A percentile compares a stretch with the other conserved stretches of the same genome.
These are phyloP conservation scores for Fraxinus latifolia DNA, from an alignment of 305 asterid species.

Conservation along the genomic window DNA sequence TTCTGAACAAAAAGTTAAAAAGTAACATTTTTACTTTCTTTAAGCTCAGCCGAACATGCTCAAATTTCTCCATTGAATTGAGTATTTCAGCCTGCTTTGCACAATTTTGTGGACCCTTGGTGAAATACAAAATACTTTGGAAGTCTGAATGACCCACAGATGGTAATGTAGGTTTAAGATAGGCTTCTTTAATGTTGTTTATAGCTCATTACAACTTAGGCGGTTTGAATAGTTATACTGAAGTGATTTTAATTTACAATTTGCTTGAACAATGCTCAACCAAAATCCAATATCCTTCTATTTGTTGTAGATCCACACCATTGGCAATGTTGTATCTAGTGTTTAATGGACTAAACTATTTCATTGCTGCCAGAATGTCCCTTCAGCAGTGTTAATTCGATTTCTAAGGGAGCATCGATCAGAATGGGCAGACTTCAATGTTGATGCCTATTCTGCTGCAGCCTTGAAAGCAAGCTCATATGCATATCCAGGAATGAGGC, in stretches of 20 bases:
- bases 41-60: neutral
- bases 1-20: neutral
- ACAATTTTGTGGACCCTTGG: neutral
- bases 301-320: neutral
- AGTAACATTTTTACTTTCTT: neutral
- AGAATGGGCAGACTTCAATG: conserved; percentile 92
- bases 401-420: conserved; percentile 91
- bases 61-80: neutral
- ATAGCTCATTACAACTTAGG: neutral
- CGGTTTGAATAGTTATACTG: neutral
- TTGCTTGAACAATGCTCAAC: neutral
- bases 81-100: neutral
- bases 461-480: conserved; percentile 63
- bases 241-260: neutral
- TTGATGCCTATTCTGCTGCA: conserved; percentile 80
- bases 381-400: conserved; percentile 79
- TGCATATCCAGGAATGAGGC: conserved; percentile 74
- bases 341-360: neutral
- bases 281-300: neutral
- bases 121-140: neutral
- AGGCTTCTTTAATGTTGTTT: neutral
- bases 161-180: neutral
- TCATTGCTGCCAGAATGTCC: conserved; percentile 58
- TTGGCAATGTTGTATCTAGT: neutral
- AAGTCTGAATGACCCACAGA: neutral